phyloP scores from a whole-genome alignment of 2,329 filamentous ascomycete species.

The Penicillium sp. region DNA sequence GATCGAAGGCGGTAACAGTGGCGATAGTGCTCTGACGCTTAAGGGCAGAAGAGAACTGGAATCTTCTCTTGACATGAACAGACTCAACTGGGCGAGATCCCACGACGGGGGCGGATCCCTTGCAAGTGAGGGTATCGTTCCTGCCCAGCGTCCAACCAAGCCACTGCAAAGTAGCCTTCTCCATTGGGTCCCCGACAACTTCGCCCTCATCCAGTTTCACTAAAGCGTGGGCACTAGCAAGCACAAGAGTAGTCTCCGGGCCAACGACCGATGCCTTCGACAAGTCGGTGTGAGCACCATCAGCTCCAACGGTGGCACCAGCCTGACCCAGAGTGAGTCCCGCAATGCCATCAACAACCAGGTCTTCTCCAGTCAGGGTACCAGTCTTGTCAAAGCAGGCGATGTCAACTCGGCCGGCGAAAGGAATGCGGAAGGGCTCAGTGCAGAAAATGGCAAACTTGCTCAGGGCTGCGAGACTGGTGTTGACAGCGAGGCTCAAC shows the following conservation, averaged over 20 bases:
- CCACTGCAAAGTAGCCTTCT: slow-evolving; percentile 88
- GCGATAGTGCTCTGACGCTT: slow-evolving; percentile 96
- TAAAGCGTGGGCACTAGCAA: slow-evolving; percentile 91
- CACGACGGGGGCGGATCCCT: slow-evolving; percentile 46
- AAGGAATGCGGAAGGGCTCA: slow-evolving; percentile 97
- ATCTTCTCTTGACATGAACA: slow-evolving; percentile 93
- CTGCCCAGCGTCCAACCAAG: slow-evolving; percentile 91
- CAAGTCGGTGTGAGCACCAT: slow-evolving; percentile 82
- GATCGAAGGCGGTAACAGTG: slow-evolving; percentile 72
- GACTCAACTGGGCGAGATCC: slow-evolving; percentile 59
- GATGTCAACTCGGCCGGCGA: slow-evolving; percentile 90
- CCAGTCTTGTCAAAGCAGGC: slow-evolving; percentile 99
- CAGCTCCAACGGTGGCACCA: slow-evolving; percentile 67
- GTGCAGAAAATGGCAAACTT: slow-evolving; percentile 98
- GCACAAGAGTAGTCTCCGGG: slow-evolving; percentile 84
- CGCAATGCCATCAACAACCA: slow-evolving; percentile 96
- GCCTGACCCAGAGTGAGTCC: slow-evolving; percentile 74
- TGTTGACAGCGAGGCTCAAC: slow-evolving; percentile 95
- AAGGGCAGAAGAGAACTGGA: slow-evolving; percentile 95
- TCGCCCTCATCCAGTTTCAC: slow-evolving; percentile 97
- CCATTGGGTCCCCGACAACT: slow-evolving; percentile 97
- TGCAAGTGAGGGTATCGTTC: slow-evolving; percentile 80
- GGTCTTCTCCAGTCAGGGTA: slow-evolving; percentile 91
- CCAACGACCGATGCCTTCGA: slow-evolving; percentile 69
- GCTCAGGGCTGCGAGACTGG: slow-evolving; percentile 88